These are phyloP conservation scores for Candida boidinii DNA, from an alignment of 805 yeast species.

Conservation along the genomic window DNA sequence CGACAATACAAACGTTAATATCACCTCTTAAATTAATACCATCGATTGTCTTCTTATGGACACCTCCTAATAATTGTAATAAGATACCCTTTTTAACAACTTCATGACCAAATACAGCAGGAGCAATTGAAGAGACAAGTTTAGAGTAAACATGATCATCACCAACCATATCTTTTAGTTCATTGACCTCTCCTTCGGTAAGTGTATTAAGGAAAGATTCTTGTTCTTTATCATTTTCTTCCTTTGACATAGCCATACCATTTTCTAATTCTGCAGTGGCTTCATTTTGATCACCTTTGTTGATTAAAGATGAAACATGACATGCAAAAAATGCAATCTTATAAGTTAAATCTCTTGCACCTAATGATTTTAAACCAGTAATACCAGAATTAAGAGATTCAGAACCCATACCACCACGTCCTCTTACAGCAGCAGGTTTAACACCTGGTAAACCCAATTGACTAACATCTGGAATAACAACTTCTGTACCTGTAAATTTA, in stretches of 20 bases:
- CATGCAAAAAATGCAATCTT: conserved; percentile 87
- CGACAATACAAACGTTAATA: conserved; percentile 91
- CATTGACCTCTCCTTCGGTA: conserved; percentile 74
- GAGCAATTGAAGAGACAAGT: conserved; percentile 83
- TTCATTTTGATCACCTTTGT: too few relatives aligned
- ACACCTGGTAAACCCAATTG: conserved; percentile 95
- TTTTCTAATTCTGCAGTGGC: conserved; percentile 16
- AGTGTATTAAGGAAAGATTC: conserved; percentile 71
- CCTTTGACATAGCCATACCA: conserved; percentile 9
- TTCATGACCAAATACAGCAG: conserved; percentile 95
- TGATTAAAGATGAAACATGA: conserved; percentile 70
- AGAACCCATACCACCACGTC: conserved; percentile 45
- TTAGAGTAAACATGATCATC: conserved; percentile 80
- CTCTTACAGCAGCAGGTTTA: conserved; percentile 75
- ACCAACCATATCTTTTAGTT: conserved; percentile 82
- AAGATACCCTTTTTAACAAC: conserved; percentile 86
- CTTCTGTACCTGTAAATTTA: conserved; percentile 87
- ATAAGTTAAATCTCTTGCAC: conserved; percentile 90
- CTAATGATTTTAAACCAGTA: conserved; percentile 81
- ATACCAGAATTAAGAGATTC: conserved; percentile 81
- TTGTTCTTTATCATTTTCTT: conserved; percentile 61
- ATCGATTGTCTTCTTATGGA: conserved; percentile 86
- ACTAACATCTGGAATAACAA: conserved; percentile 89
- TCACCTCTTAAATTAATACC: conserved; percentile 96
- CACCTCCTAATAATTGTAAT: conserved; percentile 88